phyloP scores from a whole-genome alignment of 1,139 yeast species.

The Yamadazyma trypodendri region DNA sequence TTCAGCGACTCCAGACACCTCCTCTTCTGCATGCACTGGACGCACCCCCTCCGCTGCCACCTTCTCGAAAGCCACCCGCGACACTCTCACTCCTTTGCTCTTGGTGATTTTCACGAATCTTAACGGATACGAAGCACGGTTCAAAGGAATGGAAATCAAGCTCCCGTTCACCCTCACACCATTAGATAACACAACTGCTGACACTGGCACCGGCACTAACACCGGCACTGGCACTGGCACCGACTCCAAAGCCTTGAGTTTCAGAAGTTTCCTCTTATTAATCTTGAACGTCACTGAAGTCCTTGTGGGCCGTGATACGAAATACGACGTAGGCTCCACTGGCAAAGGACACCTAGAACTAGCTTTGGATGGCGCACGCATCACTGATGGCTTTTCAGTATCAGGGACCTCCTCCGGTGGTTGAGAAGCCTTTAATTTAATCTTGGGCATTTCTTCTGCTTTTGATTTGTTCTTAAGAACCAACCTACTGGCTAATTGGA shows the following conservation, averaged over 20 bases:
- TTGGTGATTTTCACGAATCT: slow-evolving; percentile 32
- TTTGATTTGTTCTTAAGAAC: slow-evolving; percentile 9
- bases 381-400: slow-evolving; percentile 3
- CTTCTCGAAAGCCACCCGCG: slow-evolving; percentile 6
- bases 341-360: neutral
- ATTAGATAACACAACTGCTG: slow-evolving; percentile 7
- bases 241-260: neutral
- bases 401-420: neutral
- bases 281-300: slow-evolving; percentile 8
- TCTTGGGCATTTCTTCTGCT: slow-evolving; percentile 15
- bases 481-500: slow-evolving; percentile 32
- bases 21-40: no score
- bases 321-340: neutral
- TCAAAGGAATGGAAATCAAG: slow-evolving; percentile 9
- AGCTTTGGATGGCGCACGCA: slow-evolving; percentile 5
- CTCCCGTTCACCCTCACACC: slow-evolving; percentile 16
- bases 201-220: neutral
- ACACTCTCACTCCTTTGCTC: slow-evolving; percentile 9
- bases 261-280: slow-evolving; percentile 3
- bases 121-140: neutral
- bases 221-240: no score
- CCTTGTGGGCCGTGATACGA: slow-evolving; percentile 2
- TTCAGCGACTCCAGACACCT: no score
- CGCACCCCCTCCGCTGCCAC: no score
- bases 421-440: slow-evolving; percentile 20